Evolutionary conservation across 2,329 filamentous ascomycete species (phyloP), one percentile per base, ranked within the genome.

Genomic region (Orbilia quercus): DNA sequence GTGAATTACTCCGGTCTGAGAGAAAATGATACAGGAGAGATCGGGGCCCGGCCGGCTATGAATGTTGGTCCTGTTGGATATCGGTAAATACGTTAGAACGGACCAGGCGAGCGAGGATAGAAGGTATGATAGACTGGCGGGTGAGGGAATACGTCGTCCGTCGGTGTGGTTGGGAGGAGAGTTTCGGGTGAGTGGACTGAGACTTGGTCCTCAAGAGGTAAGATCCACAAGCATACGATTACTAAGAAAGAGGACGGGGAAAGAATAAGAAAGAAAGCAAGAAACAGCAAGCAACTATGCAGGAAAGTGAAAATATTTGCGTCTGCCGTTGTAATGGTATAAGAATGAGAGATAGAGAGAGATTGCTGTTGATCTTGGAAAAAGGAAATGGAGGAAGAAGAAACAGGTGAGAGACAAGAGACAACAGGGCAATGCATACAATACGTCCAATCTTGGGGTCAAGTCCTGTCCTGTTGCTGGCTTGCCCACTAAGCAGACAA

Each of bases 351-450:
- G 50, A 51, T 42, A 36, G 20, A 36, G 51, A 71, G 66, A 54
- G 55, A 48, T 47, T 69, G 55, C 20, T 57, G 54, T 36, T 48
- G 38, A 36, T 18, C 36, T 44, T 55, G 50, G 57, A 62, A 64
- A 64, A 69, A 74, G 55, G 48, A 69, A 69, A 74, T 47, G 48
- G 70, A 63, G n/a, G 57, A 40, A 57, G 58, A 65, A 51, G 51
- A 55, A 69, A 59, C 53, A 65, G 60, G 60, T 73, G 60, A 66
- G 60, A 73, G 69, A 66, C 69, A 66, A 73, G 67, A 72, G 69
- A 66, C 69, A 73, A 73, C 69, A 73, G 69, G 60, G 69, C 69
- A 73, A 73, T 73, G 69, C 69, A 73, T 66, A 73, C 69, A 69
- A 69, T 69, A 55, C 64, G 22, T 62, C 55, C 64, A 69, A 69